Conservation (phyloP, 768 basidiomycete genomes). For the Amanita exitialis region DNA sequence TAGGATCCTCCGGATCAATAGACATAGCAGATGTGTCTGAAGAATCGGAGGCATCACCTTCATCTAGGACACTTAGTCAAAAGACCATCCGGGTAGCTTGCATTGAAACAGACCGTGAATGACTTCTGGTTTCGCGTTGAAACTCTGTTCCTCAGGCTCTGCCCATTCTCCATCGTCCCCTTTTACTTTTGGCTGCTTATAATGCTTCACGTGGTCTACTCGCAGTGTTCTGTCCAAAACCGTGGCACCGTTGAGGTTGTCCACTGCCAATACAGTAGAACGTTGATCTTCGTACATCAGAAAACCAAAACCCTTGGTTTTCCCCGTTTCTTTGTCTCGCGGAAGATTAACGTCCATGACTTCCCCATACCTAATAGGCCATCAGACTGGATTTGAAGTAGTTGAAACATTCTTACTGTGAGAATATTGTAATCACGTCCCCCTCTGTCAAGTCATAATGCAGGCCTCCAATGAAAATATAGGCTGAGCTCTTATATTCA, state of each 20-base stretch:
- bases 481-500: constrained; percentile 96
- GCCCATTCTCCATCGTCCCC: constrained; percentile 78
- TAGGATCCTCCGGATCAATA: constrained; percentile 95
- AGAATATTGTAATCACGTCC: constrained; percentile 95
- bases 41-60: constrained; percentile 49
- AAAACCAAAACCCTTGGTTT: constrained; percentile 87
- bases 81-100: neutral
- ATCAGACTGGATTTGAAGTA: constrained; percentile 4
- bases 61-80: constrained; percentile 24
- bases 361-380: constrained; percentile 77
- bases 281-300: constrained; percentile 99
- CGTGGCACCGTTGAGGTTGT: constrained; percentile 94
- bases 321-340: constrained; percentile 87
- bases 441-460: constrained; percentile 89
- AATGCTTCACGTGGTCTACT: constrained; percentile 88
- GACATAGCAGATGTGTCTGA: constrained; percentile 52
- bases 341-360: constrained; percentile 93
- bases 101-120: constrained; percentile 20
- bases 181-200: constrained; percentile 77
- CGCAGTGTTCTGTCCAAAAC: constrained; percentile 81
- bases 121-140: constrained; percentile 79
- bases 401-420: constrained; percentile 58
- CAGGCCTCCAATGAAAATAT: constrained; percentile 88
- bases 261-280: constrained; percentile 91
- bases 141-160: constrained; percentile 75